Conservation (phyloP, 345 rosid genomes). For the Euphorbia lathyris region DNA sequence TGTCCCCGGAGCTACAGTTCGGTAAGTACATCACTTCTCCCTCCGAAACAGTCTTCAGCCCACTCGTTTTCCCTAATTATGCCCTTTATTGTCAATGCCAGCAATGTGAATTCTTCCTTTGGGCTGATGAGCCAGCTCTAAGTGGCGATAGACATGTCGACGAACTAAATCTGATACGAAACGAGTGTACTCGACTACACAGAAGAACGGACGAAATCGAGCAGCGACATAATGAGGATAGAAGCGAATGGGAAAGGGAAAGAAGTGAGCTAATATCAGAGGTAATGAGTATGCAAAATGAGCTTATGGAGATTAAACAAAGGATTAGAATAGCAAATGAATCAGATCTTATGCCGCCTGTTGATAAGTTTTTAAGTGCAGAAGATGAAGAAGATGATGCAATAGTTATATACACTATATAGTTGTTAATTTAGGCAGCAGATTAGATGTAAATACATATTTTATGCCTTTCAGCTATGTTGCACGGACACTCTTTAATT, state of each 20-base stretch:
- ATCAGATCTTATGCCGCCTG: slow-evolving; percentile 24
- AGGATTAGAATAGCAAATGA: slow-evolving; percentile 10
- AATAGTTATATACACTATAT: slow-evolving; percentile 4
- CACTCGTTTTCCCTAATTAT: background rate
- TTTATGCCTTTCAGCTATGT: no score
- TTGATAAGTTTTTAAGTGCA: slow-evolving; percentile 1
- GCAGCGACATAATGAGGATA: slow-evolving; percentile 9
- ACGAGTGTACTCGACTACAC: slow-evolving; percentile 13
- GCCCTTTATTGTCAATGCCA: slow-evolving; percentile 1
- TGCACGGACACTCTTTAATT: no score
- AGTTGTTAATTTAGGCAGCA: background rate
- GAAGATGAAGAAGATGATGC: slow-evolving; percentile 18
- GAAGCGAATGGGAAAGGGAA: slow-evolving; percentile 5
- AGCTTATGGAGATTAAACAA: slow-evolving; percentile 15
- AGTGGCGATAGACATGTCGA: slow-evolving; percentile 15
- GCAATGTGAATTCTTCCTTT: slow-evolving; percentile 20
- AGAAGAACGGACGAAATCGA: background rate
- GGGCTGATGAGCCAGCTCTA: slow-evolving; percentile 15
- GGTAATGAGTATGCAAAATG: slow-evolving; percentile 1
- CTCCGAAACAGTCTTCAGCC: background rate
- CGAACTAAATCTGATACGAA: slow-evolving; percentile 20
- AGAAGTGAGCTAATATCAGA: slow-evolving; percentile 14
- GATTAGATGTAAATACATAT: background rate
- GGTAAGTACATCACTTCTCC: slow-evolving; percentile 8
- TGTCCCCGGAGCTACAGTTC: background rate